Base-by-base conservation (phyloP, 371 early-diverging fungal species). In the Apophysomyces trapeziformis region DNA sequence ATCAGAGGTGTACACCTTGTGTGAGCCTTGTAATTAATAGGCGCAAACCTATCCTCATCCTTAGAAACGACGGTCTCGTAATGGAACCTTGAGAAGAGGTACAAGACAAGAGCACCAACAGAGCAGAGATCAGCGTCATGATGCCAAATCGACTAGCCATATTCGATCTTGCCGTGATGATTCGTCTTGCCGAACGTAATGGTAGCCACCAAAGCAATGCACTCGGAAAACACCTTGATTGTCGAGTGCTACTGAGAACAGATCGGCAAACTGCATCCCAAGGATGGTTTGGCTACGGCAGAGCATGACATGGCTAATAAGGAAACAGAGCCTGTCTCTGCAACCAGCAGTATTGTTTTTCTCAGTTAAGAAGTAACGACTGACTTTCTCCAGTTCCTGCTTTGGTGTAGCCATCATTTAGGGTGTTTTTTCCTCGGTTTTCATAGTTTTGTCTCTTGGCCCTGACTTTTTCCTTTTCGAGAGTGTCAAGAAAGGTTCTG, bases 361-460 rank as follows among this genome's bases (percentile, higher is more conserved):
- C 11, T 62, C 14, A 7, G 14, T 50, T 0, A 62, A 35, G 38
- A 62, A 50, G 5, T 62, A 50, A 7, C 21, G 7, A n/a, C 63
- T 50, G 36, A 62, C 18, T 50, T 38, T 47, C 35, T 47, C 38
- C 56, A 56, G 18, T 50, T 62, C 56, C 13, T 62, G 16, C 32
- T 50, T 50, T 62, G 11, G 63, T 62, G 54, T 62, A 62, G 14
- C 50, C 63, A 38, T 62, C 63, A 14, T 50, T 54, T 14, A 62
- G n/a, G 5, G 63, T 62, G 16, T 38, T 62, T 26, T 50, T 62
- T 12, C 54, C 39, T 14, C 63, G 26, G 12, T 62, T 38, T 62
- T 62, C 63, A 38, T 37, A 35, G 13, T 41, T 50, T 18, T 11
- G 12, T 47, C 62, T 61, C 47, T 61, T 36, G 18, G 26, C 4